Conservation (phyloP, 2,329 filamentous ascomycete species). For the Alternaria angustiovoidea region DNA sequence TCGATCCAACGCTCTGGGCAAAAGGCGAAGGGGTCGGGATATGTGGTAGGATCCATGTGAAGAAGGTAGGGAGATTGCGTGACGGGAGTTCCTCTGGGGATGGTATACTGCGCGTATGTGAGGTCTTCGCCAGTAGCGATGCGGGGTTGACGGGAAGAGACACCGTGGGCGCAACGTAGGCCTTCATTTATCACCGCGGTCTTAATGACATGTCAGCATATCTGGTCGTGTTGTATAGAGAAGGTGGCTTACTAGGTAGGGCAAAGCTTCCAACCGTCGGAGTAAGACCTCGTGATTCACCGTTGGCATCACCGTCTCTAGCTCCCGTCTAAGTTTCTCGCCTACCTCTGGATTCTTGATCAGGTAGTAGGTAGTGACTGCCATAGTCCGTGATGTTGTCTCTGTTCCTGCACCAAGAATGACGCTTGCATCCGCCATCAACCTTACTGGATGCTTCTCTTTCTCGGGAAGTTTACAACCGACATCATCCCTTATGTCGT, state of each 20-base stretch:
- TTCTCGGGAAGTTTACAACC: conserved; percentile 9
- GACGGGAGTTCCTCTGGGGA: conserved; percentile 38
- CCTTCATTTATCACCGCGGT: conserved; percentile 17
- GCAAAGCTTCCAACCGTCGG: not conserved
- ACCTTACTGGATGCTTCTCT: conserved; percentile 24
- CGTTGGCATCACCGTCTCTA: not conserved
- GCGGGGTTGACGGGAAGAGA: conserved; percentile 33
- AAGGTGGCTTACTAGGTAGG: not conserved
- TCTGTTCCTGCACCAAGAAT: conserved; percentile 44
- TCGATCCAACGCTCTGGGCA: conserved; percentile 41
- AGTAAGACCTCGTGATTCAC: not conserved
- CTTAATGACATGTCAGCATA: not conserved
- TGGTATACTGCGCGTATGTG: conserved; percentile 19
- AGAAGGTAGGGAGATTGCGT: conserved; percentile 41
- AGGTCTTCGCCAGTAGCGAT: conserved; percentile 30
- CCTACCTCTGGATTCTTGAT: not conserved
- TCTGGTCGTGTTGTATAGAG: not conserved
- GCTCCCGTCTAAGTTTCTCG: not conserved
- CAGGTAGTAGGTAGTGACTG: not conserved
- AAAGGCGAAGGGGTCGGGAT: conserved; percentile 30
- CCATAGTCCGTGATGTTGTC: conserved; percentile 36
- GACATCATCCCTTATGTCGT: not conserved
- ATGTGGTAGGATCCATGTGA: conserved; percentile 36
- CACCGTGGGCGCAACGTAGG: conserved; percentile 33
- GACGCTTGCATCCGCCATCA: conserved; percentile 41